Evolutionary conservation across 1,284 basidiomycete species (phyloP).

Genomic region (Apiotrichum mycotoxinovorans): DNA sequence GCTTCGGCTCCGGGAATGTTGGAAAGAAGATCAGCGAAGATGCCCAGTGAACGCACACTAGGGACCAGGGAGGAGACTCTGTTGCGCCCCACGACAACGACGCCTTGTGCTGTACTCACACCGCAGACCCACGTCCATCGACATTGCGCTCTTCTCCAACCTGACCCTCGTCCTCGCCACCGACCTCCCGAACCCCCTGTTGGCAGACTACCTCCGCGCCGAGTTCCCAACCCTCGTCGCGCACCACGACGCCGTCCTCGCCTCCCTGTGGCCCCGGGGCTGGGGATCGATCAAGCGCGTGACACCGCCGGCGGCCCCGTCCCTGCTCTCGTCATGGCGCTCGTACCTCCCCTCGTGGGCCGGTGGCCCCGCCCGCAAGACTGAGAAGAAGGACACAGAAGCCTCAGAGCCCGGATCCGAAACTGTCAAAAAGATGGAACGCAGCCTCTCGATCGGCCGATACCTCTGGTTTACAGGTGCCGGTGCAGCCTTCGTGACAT

Average conservation of each 20-base stretch:
- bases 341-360: neutral
- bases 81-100: too few relatives aligned
- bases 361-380: neutral
- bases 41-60: too few relatives aligned
- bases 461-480: slow-evolving; percentile 43
- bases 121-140: slow-evolving; percentile 39
- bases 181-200: slow-evolving; percentile 41
- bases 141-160: slow-evolving; percentile 46
- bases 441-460: slow-evolving; percentile 32
- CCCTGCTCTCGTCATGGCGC: neutral
- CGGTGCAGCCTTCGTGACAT: slow-evolving; percentile 32
- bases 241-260: slow-evolving; percentile 34
- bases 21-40: too few relatives aligned
- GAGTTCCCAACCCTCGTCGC: slow-evolving; percentile 34
- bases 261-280: slow-evolving; percentile 23
- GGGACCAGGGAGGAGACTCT: too few relatives aligned
- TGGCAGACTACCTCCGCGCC: slow-evolving; percentile 39
- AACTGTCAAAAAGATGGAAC: slow-evolving; percentile 19
- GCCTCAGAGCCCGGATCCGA: neutral
- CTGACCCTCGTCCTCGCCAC: slow-evolving; percentile 46
- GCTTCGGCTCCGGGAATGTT: too few relatives aligned
- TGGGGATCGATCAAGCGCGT: slow-evolving; percentile 15
- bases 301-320: neutral
- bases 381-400: neutral
- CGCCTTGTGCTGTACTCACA: neutral